These are phyloP conservation scores for Chrysoporthe deuterocubensis DNA, from an alignment of 2,329 filamentous ascomycete species.

Conservation along the genomic window DNA sequence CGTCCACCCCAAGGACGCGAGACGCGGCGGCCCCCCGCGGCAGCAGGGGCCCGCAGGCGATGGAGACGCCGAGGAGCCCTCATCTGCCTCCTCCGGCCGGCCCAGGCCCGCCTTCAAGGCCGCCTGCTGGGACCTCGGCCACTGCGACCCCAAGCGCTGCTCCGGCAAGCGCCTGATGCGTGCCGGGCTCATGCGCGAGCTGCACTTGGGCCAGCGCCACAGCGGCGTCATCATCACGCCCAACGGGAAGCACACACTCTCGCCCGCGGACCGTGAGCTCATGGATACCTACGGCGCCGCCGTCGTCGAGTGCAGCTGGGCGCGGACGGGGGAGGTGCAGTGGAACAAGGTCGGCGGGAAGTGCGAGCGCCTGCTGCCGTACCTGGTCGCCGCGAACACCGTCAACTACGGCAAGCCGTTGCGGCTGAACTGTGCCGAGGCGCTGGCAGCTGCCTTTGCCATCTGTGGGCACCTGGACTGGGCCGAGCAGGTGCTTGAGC, in stretches of 20 bases:
- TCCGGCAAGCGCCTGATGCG: slow-evolving; percentile 94
- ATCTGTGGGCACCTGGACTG: slow-evolving; percentile 93
- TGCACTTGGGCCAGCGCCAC: slow-evolving; percentile 90
- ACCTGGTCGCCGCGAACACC: slow-evolving; percentile 93
- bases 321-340: slow-evolving; percentile 86
- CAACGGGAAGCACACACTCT: slow-evolving; percentile 85
- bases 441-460: slow-evolving; percentile 86
- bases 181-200: slow-evolving; percentile 88
- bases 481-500: slow-evolving; percentile 80
- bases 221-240: slow-evolving; percentile 92
- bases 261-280: slow-evolving; percentile 78
- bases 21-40: slow-evolving; percentile 37
- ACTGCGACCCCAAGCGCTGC: slow-evolving; percentile 96
- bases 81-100: slow-evolving; percentile 29
- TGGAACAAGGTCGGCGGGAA: slow-evolving; percentile 92
- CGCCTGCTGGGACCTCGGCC: slow-evolving; percentile 96
- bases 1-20: slow-evolving; percentile 41
- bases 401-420: slow-evolving; percentile 98
- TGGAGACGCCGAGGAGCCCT: slow-evolving; percentile 18
- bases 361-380: slow-evolving; percentile 87
- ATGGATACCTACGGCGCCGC: slow-evolving; percentile 90
- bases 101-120: slow-evolving; percentile 74
- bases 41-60: slow-evolving; percentile 42
- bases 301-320: slow-evolving; percentile 98
- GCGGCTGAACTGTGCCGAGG: slow-evolving; percentile 94